A percentile compares a stretch with the other conserved stretches of the same genome.
Evolutionary conservation across 2,329 filamentous ascomycete species (phyloP).

Genomic region (Paecilomyces dactylethromorphus): DNA sequence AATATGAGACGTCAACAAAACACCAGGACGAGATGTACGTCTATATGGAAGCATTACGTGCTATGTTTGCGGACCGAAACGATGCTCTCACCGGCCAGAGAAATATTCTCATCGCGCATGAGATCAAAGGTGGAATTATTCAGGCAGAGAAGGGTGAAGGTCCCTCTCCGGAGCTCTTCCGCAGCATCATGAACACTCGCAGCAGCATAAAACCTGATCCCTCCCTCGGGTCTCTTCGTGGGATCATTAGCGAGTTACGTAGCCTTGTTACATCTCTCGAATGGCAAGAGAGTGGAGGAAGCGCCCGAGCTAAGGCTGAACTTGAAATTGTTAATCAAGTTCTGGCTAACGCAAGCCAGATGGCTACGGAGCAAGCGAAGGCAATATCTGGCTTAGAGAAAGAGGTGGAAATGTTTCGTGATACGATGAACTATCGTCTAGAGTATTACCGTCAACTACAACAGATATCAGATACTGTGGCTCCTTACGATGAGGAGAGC

Average conservation of each 20-base stretch:
- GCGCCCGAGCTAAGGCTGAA: constrained; percentile 55
- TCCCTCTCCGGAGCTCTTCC: constrained; percentile 61
- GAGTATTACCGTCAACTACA: constrained; percentile 91
- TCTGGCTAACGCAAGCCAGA: constrained; percentile 52
- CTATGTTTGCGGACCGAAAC: constrained; percentile 70
- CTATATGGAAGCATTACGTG: constrained; percentile 72
- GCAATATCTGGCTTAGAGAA: constrained; percentile 44
- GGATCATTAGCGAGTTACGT: constrained; percentile 63
- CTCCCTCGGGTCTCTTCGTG: constrained; percentile 60
- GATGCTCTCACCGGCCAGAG: constrained; percentile 68
- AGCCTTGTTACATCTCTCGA: constrained; percentile 55
- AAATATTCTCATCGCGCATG: constrained; percentile 69
- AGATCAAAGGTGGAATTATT: constrained; percentile 57
- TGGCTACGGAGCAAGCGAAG: constrained; percentile 49
- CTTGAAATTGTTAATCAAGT: constrained; percentile 58
- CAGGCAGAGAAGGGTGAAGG: constrained; percentile 59
- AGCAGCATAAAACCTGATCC: constrained; percentile 39
- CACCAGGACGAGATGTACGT: constrained; percentile 84
- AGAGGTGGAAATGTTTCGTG: constrained; percentile 69
- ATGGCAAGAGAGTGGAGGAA: constrained; percentile 50
- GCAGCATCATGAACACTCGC: constrained; percentile 42
- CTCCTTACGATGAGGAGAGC: constrained; percentile 60
- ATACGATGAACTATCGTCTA: constrained; percentile 74
- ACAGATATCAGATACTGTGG: constrained; percentile 80
- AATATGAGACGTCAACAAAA: constrained; percentile 81